Evolutionary conservation across 768 basidiomycete species (phyloP), one percentile per base, ranked within the genome.

Genomic region (Kwoniella bestiolae): DNA sequence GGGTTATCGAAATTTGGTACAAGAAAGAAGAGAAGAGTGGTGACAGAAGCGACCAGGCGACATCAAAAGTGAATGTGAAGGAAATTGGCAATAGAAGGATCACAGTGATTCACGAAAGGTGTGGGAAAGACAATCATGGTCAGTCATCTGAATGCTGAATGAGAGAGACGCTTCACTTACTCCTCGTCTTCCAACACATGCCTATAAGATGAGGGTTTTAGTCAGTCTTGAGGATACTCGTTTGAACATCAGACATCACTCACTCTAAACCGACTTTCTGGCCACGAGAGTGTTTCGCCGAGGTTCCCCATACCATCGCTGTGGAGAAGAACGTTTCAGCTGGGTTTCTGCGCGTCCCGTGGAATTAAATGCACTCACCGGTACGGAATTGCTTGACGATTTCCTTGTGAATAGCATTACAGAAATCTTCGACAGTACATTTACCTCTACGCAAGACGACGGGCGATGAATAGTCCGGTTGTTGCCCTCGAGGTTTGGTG

Each of bases 251-350:
- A 31, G 38, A 18, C 18, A 31, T 21, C 11, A 73, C 76, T 75
- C 70, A 78, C 70, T 80, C 79, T 55, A 80, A 69, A 2, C 79
- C 80, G 31, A 81, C 80, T 58, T 97, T 96, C 81, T 99, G 96
- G 8, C 96, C 96, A 68, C 96, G 85, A 4, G 92, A 84, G 78
- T 99, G 96, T 83, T 97, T 97, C n/a, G 94, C 95, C 69, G 92
- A 95, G 0, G 93, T 85, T 53, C 95, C 95, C 93, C 93, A 99
- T 3, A 98, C 94, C 63, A 94, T 84, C 1, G 79, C 77, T 75
- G 35, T 0, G 14, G 26, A 31, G 29, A 38, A 18, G 41, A 18
- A 28, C 16, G 0, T 1, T 21, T 47, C 25, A 45, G 47, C 0
- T 23, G 21, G 49, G 6, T 25, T 18, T n/a, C n/a, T n/a, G n/a